A percentile compares a stretch with the other conserved stretches of the same genome.
Evolutionary conservation across 2,329 filamentous ascomycete species (phyloP).

Genomic region (Ascosphaera apis): DNA sequence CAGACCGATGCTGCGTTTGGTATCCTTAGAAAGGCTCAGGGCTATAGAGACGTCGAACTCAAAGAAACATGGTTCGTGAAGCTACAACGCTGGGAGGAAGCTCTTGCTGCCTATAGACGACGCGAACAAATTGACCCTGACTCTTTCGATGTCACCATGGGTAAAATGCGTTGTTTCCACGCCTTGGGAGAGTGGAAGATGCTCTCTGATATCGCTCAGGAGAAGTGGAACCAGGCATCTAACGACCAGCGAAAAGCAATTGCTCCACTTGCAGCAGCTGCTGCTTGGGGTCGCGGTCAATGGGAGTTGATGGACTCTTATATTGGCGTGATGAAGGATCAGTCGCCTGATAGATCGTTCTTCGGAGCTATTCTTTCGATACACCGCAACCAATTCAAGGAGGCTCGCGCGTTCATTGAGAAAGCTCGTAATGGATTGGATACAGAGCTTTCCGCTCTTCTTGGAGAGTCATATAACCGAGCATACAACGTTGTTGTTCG

Average conservation of each 20-base stretch:
- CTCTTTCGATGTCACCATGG: slow-evolving; percentile 92
- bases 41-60: slow-evolving; percentile 85
- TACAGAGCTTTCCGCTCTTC: slow-evolving; percentile 78
- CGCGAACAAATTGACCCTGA: slow-evolving; percentile 52
- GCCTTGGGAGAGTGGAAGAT: slow-evolving; percentile 95
- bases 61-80: slow-evolving; percentile 99
- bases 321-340: slow-evolving; percentile 77
- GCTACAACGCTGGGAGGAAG: slow-evolving; percentile 93
- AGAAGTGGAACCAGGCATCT: slow-evolving; percentile 79
- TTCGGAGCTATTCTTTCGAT: slow-evolving; percentile 90
- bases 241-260: slow-evolving; percentile 76
- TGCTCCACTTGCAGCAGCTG: slow-evolving; percentile 78
- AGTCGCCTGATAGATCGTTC: slow-evolving; percentile 87
- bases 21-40: slow-evolving; percentile 85
- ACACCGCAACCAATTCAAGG: slow-evolving; percentile 85
- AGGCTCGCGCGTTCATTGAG: slow-evolving; percentile 71
- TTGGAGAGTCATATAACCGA: slow-evolving; percentile 96
- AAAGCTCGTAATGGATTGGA: slow-evolving; percentile 85
- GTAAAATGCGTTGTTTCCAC: slow-evolving; percentile 96
- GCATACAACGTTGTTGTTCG: slow-evolving; percentile 96
- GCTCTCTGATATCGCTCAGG: slow-evolving; percentile 66
- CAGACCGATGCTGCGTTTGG: slow-evolving; percentile 97
- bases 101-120: slow-evolving; percentile 55
- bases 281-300: slow-evolving; percentile 86
- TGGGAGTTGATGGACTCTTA: slow-evolving; percentile 99